Evolutionary conservation across 208 protist genomes (phyloP).

Genomic region (Leishmania amazonensis): DNA sequence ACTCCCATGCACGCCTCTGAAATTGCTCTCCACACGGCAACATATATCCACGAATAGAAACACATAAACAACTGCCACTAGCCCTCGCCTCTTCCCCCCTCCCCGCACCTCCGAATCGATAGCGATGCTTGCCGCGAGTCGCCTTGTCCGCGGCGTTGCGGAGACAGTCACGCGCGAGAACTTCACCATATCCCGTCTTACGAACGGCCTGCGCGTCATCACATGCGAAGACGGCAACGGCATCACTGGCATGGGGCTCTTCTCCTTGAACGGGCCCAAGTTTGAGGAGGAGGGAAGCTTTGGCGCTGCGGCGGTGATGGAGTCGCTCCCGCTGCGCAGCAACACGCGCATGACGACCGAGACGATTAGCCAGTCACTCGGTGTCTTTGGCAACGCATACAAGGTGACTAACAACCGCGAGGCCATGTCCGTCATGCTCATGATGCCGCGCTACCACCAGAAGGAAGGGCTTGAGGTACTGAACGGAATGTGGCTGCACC

Average conservation of each 20-base stretch:
- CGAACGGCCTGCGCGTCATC: conserved; percentile 81
- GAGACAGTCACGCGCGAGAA: conserved; percentile 62
- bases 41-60: neutral
- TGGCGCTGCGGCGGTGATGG: conserved; percentile 77
- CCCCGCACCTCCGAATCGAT: neutral
- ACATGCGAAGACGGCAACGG: conserved; percentile 84
- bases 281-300: conserved; percentile 70
- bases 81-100: neutral
- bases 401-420: conserved; percentile 89
- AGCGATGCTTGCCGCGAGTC: conserved; percentile 53
- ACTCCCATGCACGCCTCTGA: neutral
- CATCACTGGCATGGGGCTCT: conserved; percentile 87
- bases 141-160: conserved; percentile 45
- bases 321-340: conserved; percentile 72
- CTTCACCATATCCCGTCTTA: conserved; percentile 73
- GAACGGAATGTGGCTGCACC: conserved; percentile 77
- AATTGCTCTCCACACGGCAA: neutral
- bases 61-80: neutral
- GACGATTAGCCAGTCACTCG: conserved; percentile 68
- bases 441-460: conserved; percentile 83
- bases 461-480: conserved; percentile 78
- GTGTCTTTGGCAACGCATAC: conserved; percentile 78
- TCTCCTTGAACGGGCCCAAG: conserved; percentile 81
- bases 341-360: conserved; percentile 55
- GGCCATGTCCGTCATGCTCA: conserved; percentile 76